Conservation (phyloP, 208 protist species). For the Crithidia brevicula region DNA sequence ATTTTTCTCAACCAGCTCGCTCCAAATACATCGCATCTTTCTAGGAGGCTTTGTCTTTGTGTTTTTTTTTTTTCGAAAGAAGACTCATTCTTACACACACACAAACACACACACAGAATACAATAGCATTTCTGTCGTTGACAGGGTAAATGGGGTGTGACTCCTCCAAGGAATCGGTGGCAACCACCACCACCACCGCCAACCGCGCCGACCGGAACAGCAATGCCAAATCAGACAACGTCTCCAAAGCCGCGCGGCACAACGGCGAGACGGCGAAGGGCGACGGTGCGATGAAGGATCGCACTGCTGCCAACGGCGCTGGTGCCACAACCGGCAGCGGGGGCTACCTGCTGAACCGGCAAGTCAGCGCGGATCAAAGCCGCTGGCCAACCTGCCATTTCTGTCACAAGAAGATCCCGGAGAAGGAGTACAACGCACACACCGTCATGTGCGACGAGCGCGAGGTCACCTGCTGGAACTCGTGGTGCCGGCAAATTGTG, state of each 20-base stretch:
- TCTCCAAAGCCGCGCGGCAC: constrained; percentile 5
- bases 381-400: constrained; percentile 75
- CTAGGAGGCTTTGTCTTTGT: neutral
- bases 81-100: neutral
- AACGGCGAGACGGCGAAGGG: neutral
- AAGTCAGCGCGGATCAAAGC: constrained; percentile 14
- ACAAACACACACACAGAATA: neutral
- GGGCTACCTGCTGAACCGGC: neutral
- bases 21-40: neutral
- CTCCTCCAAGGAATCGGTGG: constrained; percentile 45
- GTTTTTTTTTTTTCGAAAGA: neutral
- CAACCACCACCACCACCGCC: neutral
- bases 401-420: constrained; percentile 61
- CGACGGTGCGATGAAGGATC: neutral
- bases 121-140: neutral
- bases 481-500: constrained; percentile 85
- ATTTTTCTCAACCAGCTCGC: constrained; percentile 2
- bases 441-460: constrained; percentile 88
- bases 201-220: neutral
- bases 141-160: constrained; percentile 44
- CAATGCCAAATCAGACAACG: constrained; percentile 14
- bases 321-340: neutral
- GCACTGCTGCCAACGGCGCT: neutral
- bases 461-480: constrained; percentile 90
- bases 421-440: constrained; percentile 87